Evolutionary conservation across 306 rosid genomes (phyloP).

Genomic region (Hippophae gyantsensis): DNA sequence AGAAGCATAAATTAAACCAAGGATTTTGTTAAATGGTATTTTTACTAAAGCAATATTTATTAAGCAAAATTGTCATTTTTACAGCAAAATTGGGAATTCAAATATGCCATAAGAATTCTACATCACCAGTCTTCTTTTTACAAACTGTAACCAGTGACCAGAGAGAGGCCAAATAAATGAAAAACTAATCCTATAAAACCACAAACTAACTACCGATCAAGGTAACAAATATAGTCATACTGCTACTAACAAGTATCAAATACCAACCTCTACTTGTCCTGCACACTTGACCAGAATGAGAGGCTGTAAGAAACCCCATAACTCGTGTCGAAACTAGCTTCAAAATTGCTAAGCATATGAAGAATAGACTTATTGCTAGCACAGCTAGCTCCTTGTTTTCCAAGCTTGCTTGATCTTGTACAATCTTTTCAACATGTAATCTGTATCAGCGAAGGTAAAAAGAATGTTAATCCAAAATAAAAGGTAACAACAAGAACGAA

Average conservation of each 20-base stretch:
- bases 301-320: constrained; percentile 31
- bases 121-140: constrained; percentile 6
- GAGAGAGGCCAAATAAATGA: not conserved
- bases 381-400: constrained; percentile 66
- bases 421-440: constrained; percentile 41
- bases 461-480: constrained; percentile 1
- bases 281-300: constrained; percentile 25
- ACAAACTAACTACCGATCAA: constrained; percentile 41
- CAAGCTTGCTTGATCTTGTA: constrained; percentile 42
- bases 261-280: constrained; percentile 57
- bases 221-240: constrained; percentile 43
- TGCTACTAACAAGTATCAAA: constrained; percentile 48
- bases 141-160: not conserved
- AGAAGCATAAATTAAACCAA: too few relatives aligned
- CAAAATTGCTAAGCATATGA: constrained; percentile 50
- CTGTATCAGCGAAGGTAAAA: constrained; percentile 29
- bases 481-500: not conserved
- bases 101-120: not conserved
- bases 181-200: constrained; percentile 8
- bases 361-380: constrained; percentile 52
- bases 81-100: not conserved
- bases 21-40: too few relatives aligned
- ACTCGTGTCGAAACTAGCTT: constrained; percentile 34
- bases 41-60: too few relatives aligned
- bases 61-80: too few relatives aligned